phyloP scores from a whole-genome alignment of 352 stramenopile genomes.

The Phytophthora europaea region DNA sequence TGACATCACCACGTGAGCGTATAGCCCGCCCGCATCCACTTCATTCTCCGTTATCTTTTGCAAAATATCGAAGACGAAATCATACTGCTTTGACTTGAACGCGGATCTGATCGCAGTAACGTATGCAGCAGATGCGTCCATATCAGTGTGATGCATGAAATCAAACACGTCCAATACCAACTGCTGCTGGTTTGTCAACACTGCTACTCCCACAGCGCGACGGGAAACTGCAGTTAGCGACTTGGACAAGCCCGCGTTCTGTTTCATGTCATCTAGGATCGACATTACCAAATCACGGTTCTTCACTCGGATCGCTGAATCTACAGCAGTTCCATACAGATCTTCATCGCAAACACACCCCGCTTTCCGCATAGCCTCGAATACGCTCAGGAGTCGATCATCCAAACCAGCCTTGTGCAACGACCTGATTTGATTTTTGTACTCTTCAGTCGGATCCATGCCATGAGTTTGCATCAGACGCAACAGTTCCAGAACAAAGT shows the following conservation, averaged over 20 bases:
- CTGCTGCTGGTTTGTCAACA: background rate
- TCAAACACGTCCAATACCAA: background rate
- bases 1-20: background rate
- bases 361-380: background rate
- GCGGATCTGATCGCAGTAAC: background rate
- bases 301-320: background rate
- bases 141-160: background rate
- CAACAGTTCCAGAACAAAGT: background rate
- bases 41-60: background rate
- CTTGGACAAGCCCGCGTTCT: background rate
- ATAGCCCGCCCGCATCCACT: background rate
- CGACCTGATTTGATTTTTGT: background rate
- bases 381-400: background rate
- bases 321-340: background rate
- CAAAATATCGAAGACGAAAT: background rate
- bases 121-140: background rate
- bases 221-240: background rate
- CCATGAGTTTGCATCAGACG: background rate
- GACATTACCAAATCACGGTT: background rate
- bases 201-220: background rate
- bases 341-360: background rate
- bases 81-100: background rate
- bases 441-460: background rate
- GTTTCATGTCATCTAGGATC: background rate
- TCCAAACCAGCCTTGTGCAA: background rate